A percentile compares a stretch with the other conserved stretches of the same genome.
Evolutionary conservation across 306 rosid genomes (phyloP).

Genomic region (Hylodesmum podocarpum): DNA sequence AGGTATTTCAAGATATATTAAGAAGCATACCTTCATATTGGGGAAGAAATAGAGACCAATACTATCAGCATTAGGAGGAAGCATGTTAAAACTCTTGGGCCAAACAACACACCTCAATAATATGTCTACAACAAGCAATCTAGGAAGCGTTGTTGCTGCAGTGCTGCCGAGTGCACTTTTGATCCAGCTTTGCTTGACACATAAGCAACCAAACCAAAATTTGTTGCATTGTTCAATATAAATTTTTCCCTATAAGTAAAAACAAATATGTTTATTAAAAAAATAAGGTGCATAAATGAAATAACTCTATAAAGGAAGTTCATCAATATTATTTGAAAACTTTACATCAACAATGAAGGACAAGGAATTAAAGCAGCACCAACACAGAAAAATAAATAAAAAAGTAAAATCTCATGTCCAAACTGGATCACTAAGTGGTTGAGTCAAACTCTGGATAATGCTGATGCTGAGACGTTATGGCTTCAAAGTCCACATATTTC

Average conservation of each 20-base stretch:
- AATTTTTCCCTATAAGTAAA: conserved; percentile 21
- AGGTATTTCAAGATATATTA: too few relatives aligned
- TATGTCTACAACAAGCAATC: conserved; percentile 16
- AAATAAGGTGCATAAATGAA: not conserved
- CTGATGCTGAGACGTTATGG: not conserved
- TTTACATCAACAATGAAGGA: not conserved
- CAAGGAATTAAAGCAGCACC: not conserved
- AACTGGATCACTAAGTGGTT: conserved; percentile 20
- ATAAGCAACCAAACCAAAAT: conserved; percentile 23
- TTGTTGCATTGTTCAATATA: not conserved
- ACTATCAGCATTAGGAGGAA: conserved; percentile 16
- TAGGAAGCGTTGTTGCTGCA: conserved; percentile 10
- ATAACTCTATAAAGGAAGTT: not conserved
- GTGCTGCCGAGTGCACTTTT: conserved; percentile 2
- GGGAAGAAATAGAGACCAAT: conserved; percentile 38
- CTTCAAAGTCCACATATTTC: conserved; percentile 10
- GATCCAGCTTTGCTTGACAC: conserved; percentile 32
- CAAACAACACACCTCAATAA: conserved; percentile 7
- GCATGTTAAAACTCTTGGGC: conserved; percentile 27
- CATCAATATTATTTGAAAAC: not conserved
- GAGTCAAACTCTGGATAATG: conserved; percentile 11
- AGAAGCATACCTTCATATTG: conserved; percentile 33
- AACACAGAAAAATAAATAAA: not conserved
- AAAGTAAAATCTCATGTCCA: conserved; percentile 28
- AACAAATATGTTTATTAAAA: not conserved